Base-by-base conservation (phyloP, 495 filamentous ascomycete genomes). In the Elaphomyces granulatus region DNA sequence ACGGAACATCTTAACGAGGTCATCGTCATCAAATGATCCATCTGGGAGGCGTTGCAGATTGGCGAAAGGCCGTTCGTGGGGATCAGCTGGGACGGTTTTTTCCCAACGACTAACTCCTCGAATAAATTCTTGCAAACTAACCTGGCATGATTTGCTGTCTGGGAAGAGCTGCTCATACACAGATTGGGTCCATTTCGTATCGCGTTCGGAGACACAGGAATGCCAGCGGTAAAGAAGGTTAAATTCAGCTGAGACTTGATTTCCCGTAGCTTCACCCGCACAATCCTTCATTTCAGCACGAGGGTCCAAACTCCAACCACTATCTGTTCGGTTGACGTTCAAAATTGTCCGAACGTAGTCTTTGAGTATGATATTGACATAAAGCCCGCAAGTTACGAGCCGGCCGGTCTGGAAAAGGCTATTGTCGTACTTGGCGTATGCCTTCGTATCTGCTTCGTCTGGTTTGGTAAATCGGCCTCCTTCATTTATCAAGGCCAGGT, bases 331-430 rank as follows among this genome's bases (percentile, higher is more conserved):
- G 56, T 86, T 85, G 21, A 84, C 55, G 42, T 83, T 81, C 45
- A 87, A 60, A 36, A 87, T 84, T 9, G 80, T 83, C n/a, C 83
- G 71, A 10, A 88, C 75, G 48, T 88, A 88, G 45, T 88, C 83
- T 38, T 81, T 70, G 8, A 87, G 62, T 8, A 83, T 72, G 43
- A 80, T 77, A 59, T 87, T 85, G 51, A 81, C 74, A 54, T 88
- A 87, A 10, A 87, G 63, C 28, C 81, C 80, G 20, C 78, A 83
- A 0, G 77, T 84, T 40, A 85, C 65, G 21, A 87, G 64, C 4
- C 82, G 67, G 14, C 67, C 77, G 2, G 77, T 83, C 46, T 87
- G 81, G 61, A 87, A 87, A 3, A 87, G 59, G 39, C 85, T 74
- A 34, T 81, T 75, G 43, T 87, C 82, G 50, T 77, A 80, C 48